These are phyloP conservation scores for Xanthoconium separans DNA, from an alignment of 1,284 basidiomycete genomes.

Conservation along the genomic window DNA sequence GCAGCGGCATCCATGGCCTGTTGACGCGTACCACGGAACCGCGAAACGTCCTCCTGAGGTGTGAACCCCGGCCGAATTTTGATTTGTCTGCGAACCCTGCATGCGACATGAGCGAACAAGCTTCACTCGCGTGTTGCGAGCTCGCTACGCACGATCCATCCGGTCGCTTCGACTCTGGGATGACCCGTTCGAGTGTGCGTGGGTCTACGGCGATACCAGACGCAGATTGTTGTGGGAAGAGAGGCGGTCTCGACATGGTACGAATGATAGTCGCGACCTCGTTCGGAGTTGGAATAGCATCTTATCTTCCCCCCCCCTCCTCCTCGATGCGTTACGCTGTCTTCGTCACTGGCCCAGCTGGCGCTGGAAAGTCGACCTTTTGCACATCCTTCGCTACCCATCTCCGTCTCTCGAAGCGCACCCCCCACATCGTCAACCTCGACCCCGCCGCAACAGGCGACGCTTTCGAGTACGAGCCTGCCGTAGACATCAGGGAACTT, in stretches of 20 bases:
- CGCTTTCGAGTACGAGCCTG: conserved; percentile 91
- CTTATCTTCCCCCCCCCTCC: conserved; percentile 15
- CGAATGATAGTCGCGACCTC: not conserved
- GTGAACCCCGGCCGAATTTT: conserved; percentile 93
- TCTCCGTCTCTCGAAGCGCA: conserved; percentile 79
- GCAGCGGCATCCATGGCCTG: conserved; percentile 61
- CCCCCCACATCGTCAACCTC: conserved; percentile 93
- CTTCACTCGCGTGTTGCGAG: not conserved
- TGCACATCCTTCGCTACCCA: conserved; percentile 89
- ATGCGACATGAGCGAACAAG: conserved; percentile 8
- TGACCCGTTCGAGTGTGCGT: conserved; percentile 80
- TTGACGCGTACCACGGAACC: conserved; percentile 79
- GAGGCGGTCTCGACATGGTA: conserved; percentile 73
- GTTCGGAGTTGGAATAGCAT: conserved; percentile 31
- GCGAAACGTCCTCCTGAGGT: conserved; percentile 88
- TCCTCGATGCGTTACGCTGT: conserved; percentile 84
- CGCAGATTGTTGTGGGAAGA: conserved; percentile 65
- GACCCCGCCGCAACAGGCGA: conserved; percentile 90
- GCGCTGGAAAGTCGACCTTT: conserved; percentile 98
- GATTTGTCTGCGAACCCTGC: conserved; percentile 83
- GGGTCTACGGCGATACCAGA: conserved; percentile 86
- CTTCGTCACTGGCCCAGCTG: conserved; percentile 88
- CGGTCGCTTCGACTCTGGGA: conserved; percentile 78
- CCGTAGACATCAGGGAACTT: conserved; percentile 93
- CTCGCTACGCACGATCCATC: conserved; percentile 83